Evolutionary conservation across 257 asterid species (phyloP), one percentile per base, ranked within the genome.

Genomic region (Osmanthus fragrans): DNA sequence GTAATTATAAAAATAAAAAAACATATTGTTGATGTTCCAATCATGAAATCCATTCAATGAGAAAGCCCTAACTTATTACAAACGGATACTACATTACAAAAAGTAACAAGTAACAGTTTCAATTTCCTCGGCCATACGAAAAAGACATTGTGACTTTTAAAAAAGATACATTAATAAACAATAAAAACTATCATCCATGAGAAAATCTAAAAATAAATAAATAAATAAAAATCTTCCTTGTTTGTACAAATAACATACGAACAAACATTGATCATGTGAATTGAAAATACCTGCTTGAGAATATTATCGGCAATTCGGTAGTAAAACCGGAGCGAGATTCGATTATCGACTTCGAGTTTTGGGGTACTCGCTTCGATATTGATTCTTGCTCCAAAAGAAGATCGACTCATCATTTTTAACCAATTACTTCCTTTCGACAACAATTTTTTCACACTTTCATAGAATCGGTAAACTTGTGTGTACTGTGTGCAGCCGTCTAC

Each of bases 261-360:
- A 15, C 36, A 30, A 71, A 67, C 34, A 71, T 7, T 11, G 45
- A 73, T 7, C 29, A 27, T 32, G 42, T 3, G 5, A 81, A 71
- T 25, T 23, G 64, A 60, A 68, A 25, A 51, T 72, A 93, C 97
- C 97, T 91, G 97, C 85, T 84, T 91, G 82, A 93, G 94, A 79
- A 93, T 86, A 76, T 90, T 93, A 68, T 91, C 91, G 30, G 97
- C 97, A 82, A 93, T 91, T 19, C 98, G 92, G 79, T 58, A 85
- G 82, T 93, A 93, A 76, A 79, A 86, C 7, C 68, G 83, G 19
- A 93, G 84, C 58, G 96, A 79, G 80, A 91, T 82, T 74, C 94
- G 89, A 70, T 90, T 90, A 79, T 93, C 96, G 18, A 93, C 93
- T 45, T 84, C 91, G 83, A 91, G 76, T 87, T 90, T 91, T 91